Evolutionary conservation across 176 grass and related monocot species (phyloP).

Genomic region (Hyparrhenia diplandra): DNA sequence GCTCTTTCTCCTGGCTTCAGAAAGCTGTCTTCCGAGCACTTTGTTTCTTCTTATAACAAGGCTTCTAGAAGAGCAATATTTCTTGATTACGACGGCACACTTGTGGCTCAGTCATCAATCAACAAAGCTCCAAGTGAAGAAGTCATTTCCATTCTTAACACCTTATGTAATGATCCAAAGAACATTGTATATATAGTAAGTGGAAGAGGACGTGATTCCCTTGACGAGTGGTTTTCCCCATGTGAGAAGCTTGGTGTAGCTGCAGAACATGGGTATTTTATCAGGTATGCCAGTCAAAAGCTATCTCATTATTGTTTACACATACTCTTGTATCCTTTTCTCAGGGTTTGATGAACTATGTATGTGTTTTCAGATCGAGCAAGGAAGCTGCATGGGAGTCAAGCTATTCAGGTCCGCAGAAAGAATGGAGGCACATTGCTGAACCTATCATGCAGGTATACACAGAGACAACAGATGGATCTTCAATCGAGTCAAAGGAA

Average conservation of each 20-base stretch:
- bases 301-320: background rate
- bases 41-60: conserved; percentile 63
- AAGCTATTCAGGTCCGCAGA: conserved; percentile 28
- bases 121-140: conserved; percentile 60
- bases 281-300: conserved; percentile 46
- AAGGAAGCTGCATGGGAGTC: conserved; percentile 63
- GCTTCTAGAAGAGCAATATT: conserved; percentile 73
- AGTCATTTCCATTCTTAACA: conserved; percentile 59
- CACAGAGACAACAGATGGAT: conserved; percentile 88
- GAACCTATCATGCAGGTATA: conserved; percentile 85
- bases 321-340: background rate
- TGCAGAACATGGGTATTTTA: conserved; percentile 87
- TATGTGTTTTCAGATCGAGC: conserved; percentile 56
- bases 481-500: conserved; percentile 81
- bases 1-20: conserved; percentile 78
- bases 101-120: conserved; percentile 72
- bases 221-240: conserved; percentile 69
- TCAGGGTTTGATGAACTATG: conserved; percentile 1
- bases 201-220: conserved; percentile 44
- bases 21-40: conserved; percentile 66
- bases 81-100: conserved; percentile 90
- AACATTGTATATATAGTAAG: conserved; percentile 85
- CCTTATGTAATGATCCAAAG: conserved; percentile 61
- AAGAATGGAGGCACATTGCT: conserved; percentile 82
- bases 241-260: conserved; percentile 81